A percentile compares a stretch with the other conserved stretches of the same genome.
Conservation (phyloP, 768 basidiomycete species). For the Leccinum aurantiacum region DNA sequence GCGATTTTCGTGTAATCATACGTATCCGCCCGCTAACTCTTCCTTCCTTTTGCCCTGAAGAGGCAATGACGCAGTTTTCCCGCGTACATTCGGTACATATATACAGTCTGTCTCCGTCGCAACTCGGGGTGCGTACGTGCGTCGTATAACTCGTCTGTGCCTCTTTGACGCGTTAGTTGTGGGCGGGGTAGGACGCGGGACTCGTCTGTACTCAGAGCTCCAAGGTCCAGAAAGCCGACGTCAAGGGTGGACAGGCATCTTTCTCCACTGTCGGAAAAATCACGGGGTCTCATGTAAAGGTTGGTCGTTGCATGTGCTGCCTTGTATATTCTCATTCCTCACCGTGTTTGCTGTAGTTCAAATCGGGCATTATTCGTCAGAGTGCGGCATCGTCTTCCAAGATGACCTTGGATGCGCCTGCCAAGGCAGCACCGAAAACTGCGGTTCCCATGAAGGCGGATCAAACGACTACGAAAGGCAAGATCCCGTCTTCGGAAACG, state of each 20-base stretch:
- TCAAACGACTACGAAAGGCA: conserved; percentile 19
- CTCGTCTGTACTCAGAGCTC: conserved; percentile 39
- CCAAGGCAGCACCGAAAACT: conserved; percentile 13
- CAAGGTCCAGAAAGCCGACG: conserved; percentile 36
- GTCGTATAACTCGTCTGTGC: background rate
- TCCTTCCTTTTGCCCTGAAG: conserved; percentile 34
- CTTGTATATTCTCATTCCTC: background rate
- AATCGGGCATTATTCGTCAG: background rate
- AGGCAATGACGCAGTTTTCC: conserved; percentile 50
- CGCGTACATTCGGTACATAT: conserved; percentile 59
- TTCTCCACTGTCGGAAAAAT: conserved; percentile 42
- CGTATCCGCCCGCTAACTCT: background rate
- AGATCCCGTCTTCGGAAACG: conserved; percentile 25
- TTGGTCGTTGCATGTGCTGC: conserved; percentile 18
- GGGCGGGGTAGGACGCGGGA: conserved; percentile 41
- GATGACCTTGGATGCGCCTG: conserved; percentile 39
- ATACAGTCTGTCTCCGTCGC: conserved; percentile 71
- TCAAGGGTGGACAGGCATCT: conserved; percentile 19
- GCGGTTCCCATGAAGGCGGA: conserved; percentile 12
- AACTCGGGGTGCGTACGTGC: conserved; percentile 41
- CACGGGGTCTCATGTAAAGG: conserved; percentile 46
- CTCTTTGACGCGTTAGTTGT: background rate
- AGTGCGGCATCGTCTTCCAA: conserved; percentile 42
- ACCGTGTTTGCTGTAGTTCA: conserved; percentile 15
- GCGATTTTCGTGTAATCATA: conserved; percentile 13